These are phyloP conservation scores for Teunomyces atbi DNA, from an alignment of 805 yeast species.

Conservation along the genomic window DNA sequence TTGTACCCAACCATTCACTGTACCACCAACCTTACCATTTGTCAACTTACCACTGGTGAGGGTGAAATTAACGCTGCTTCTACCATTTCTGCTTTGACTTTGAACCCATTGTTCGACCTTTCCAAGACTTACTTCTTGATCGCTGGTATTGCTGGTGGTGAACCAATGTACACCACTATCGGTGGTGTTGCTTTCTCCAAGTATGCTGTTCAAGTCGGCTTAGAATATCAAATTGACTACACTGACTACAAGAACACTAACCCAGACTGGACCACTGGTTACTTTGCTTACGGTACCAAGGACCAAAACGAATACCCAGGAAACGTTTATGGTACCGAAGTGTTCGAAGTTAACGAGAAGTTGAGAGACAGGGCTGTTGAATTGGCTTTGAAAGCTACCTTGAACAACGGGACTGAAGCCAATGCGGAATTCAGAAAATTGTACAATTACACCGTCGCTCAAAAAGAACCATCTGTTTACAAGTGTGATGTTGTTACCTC, in stretches of 20 bases:
- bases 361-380: conserved; percentile 57
- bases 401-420: conserved; percentile 45
- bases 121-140: conserved; percentile 58
- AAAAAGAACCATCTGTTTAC: conserved; percentile 43
- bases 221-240: conserved; percentile 58
- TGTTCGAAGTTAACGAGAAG: conserved; percentile 58
- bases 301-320: conserved; percentile 51
- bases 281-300: conserved; percentile 54
- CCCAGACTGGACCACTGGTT: conserved; percentile 59
- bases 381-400: conserved; percentile 45
- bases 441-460: conserved; percentile 51
- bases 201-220: conserved; percentile 60
- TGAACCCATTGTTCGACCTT: conserved; percentile 56
- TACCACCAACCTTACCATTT: conserved; percentile 48
- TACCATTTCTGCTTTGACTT: conserved; percentile 51
- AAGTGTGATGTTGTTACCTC: conserved; percentile 61
- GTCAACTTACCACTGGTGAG: conserved; percentile 68
- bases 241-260: conserved; percentile 25
- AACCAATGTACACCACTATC: conserved; percentile 53
- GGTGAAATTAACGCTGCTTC: conserved; percentile 68
- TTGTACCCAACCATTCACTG: conserved; percentile 57
- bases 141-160: conserved; percentile 68
- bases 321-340: conserved; percentile 61
- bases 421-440: conserved; percentile 47
- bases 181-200: conserved; percentile 62